Conservation (phyloP, 305 asterid species). For the Withania somnifera region DNA sequence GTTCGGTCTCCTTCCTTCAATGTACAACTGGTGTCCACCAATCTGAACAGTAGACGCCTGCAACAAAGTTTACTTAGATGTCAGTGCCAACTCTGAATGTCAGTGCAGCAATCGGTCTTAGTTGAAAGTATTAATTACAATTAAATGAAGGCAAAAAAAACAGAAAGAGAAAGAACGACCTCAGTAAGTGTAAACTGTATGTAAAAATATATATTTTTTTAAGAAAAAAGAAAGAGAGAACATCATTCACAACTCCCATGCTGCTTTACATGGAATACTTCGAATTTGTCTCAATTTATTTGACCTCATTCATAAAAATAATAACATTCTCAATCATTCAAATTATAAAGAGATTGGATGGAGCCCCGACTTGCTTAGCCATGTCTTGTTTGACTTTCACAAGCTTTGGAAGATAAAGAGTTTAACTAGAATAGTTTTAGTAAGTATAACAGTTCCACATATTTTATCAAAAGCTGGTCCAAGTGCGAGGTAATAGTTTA, state of each 20-base stretch:
- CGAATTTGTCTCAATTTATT: background rate
- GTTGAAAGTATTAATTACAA: background rate
- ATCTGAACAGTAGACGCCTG: conserved; percentile 85
- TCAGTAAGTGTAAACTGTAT: too few species aligned
- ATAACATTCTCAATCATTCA: background rate
- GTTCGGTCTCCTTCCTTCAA: conserved; percentile 91
- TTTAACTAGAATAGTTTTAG: background rate
- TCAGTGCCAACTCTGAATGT: background rate
- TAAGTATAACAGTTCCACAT: background rate
- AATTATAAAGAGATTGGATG: background rate
- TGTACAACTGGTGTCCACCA: conserved; percentile 60
- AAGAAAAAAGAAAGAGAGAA: too few species aligned
- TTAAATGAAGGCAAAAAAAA: background rate
- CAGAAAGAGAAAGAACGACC: too few species aligned
- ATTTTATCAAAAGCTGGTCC: background rate
- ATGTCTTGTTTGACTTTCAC: background rate
- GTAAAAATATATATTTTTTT: too few species aligned
- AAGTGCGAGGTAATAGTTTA: background rate
- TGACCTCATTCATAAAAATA: background rate
- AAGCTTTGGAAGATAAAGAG: background rate
- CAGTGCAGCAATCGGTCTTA: background rate
- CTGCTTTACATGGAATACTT: background rate
- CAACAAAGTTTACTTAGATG: background rate
- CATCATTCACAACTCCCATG: background rate
- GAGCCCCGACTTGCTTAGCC: background rate